Conservation (phyloP, 208 protist genomes). For the Crithidia expoeki region DNA sequence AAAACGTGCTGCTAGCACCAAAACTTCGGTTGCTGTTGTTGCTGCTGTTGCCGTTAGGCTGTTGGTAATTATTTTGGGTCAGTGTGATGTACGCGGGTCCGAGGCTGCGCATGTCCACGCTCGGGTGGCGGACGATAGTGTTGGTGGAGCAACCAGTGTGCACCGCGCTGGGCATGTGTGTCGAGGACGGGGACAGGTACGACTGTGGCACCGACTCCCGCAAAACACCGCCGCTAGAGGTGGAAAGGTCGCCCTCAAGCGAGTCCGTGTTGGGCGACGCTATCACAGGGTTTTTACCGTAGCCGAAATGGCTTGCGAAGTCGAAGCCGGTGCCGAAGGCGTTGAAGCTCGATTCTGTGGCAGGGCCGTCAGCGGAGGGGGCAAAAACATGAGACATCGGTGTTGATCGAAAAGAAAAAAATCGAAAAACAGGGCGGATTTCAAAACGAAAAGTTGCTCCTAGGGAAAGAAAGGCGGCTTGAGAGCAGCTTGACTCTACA, state of each 20-base stretch:
- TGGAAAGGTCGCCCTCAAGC: constrained; percentile 7
- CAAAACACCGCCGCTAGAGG: constrained; percentile 10
- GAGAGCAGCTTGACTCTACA: too few species aligned
- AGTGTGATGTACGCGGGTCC: background rate
- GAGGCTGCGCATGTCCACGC: background rate
- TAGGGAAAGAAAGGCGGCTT: too few species aligned
- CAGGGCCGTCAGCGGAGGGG: background rate
- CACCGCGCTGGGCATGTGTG: background rate
- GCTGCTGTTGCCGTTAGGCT: background rate
- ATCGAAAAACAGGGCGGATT: too few species aligned
- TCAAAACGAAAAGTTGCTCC: too few species aligned
- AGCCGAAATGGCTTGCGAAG: background rate
- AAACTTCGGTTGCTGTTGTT: background rate
- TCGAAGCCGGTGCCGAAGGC: constrained; percentile 12
- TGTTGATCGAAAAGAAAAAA: too few species aligned
- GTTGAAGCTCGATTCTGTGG: background rate
- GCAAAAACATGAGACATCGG: background rate
- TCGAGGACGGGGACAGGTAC: background rate
- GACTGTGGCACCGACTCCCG: background rate
- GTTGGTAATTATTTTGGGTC: background rate
- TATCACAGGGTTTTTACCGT: background rate
- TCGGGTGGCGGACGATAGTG: background rate
- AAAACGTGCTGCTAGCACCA: constrained; percentile 1
- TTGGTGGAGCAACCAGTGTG: background rate
- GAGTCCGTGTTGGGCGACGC: constrained; percentile 16